A percentile compares a stretch with the other conserved stretches of the same genome.
phyloP scores from a whole-genome alignment of 1,284 basidiomycete species.

The Clitocybe nebularis region DNA sequence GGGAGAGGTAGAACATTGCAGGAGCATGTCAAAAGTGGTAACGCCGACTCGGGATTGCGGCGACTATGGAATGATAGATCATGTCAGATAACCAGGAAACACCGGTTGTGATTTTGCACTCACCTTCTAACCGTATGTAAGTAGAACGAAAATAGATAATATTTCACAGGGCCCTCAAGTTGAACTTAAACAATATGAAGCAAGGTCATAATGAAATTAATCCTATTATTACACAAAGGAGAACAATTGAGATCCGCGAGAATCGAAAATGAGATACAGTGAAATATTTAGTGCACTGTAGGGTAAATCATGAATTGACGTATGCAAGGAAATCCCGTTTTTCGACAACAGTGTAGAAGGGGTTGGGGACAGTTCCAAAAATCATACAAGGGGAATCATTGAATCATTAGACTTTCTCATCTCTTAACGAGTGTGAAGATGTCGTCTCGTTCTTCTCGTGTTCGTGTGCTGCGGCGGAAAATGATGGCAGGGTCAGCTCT shows the following conservation, averaged over 20 bases:
- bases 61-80: too few species aligned
- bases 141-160: too few species aligned
- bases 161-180: too few species aligned
- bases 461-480: not conserved
- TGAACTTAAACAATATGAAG: too few species aligned
- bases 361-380: too few species aligned
- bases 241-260: not conserved
- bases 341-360: not conserved
- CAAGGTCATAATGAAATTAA: not conserved
- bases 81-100: not conserved
- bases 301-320: not conserved
- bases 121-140: too few species aligned
- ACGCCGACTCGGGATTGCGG: not conserved
- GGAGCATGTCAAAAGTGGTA: too few species aligned
- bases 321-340: not conserved
- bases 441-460: not conserved
- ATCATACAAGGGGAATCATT: not conserved
- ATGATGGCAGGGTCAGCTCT: too few species aligned
- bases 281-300: not conserved
- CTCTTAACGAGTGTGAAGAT: not conserved
- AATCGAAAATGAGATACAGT: too few species aligned
- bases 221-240: not conserved
- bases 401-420: constrained; percentile 1
- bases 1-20: not conserved
- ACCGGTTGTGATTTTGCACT: not conserved